Conservation (phyloP, 371 early-diverging fungal species). For the Choanephora cucurbitarum region DNA sequence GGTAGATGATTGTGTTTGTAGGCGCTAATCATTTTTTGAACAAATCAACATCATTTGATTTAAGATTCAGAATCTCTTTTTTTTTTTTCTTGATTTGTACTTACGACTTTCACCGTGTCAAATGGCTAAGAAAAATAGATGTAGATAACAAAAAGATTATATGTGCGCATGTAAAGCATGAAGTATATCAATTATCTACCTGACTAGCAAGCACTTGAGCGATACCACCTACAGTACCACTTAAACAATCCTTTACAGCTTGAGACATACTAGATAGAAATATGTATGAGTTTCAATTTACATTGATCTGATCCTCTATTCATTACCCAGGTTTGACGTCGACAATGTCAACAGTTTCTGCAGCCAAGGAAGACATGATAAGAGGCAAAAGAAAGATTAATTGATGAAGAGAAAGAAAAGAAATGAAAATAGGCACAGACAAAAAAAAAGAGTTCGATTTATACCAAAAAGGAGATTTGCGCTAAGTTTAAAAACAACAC, state of each 20-base stretch:
- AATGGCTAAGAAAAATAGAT: conserved; percentile 61
- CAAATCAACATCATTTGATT: conserved; percentile 3
- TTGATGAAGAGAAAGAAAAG: conserved; percentile 2
- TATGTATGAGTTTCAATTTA: conserved; percentile 2
- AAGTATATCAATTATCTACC: conserved; percentile 36
- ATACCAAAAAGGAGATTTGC: too few species aligned
- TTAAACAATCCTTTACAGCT: conserved; percentile 75
- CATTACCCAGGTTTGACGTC: conserved; percentile 29
- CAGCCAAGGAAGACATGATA: conserved; percentile 18
- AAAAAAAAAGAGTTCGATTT: conserved; percentile 4
- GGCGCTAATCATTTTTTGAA: conserved; percentile 51
- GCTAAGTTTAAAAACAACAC: too few species aligned
- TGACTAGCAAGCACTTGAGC: conserved; percentile 81
- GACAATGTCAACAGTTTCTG: conserved; percentile 19
- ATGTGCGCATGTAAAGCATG: conserved; percentile 1
- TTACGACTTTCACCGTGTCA: conserved; percentile 84
- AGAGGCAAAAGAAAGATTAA: neutral
- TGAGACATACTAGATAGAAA: conserved; percentile 34
- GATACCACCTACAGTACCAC: conserved; percentile 80
- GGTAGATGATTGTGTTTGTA: conserved; percentile 82
- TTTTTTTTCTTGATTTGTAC: conserved; percentile 19
- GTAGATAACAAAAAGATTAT: conserved; percentile 2
- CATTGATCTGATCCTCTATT: neutral
- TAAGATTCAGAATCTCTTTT: conserved; percentile 8
- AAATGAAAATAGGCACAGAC: conserved; percentile 7